Conservation (phyloP, 202 grass and related monocot genomes). For the Cymbopogon flexuosus region DNA sequence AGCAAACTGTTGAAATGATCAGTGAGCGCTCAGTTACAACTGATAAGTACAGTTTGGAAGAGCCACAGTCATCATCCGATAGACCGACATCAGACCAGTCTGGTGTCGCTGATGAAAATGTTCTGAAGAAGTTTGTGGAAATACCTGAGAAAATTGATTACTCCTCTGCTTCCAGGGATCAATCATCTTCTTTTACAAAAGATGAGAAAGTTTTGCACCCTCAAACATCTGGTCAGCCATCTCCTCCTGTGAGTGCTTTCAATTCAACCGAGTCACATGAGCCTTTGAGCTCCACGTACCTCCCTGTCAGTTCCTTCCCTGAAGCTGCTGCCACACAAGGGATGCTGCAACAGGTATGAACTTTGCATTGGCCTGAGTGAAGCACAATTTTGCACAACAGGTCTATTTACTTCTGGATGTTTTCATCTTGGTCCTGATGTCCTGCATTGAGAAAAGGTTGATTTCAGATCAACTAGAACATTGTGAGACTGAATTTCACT, state of each 20-base stretch:
- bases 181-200: conserved; percentile 39
- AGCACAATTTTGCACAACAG: not conserved
- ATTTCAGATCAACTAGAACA: not conserved
- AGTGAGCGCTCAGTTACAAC: conserved; percentile 43
- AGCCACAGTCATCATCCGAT: conserved; percentile 38
- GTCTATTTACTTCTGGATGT: too few relatives aligned
- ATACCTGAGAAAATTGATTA: conserved; percentile 43
- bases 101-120: conserved; percentile 44
- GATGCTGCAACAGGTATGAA: conserved; percentile 72
- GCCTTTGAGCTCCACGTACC: conserved; percentile 33
- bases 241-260: conserved; percentile 50
- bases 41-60: conserved; percentile 58
- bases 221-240: conserved; percentile 50
- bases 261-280: conserved; percentile 62
- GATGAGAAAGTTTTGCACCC: conserved; percentile 55
- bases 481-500: not conserved
- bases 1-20: conserved; percentile 54
- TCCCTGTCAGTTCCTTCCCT: conserved; percentile 43
- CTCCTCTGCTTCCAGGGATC: conserved; percentile 38
- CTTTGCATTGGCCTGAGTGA: not conserved
- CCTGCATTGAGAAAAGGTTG: not conserved
- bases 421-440: not conserved
- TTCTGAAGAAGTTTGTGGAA: conserved; percentile 47
- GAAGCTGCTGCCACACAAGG: conserved; percentile 53
- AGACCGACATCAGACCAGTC: conserved; percentile 29